A percentile compares a stretch with the other conserved stretches of the same genome.
phyloP scores from a whole-genome alignment of 2,329 filamentous ascomycete species.

The Cytospora chrysosperma region DNA sequence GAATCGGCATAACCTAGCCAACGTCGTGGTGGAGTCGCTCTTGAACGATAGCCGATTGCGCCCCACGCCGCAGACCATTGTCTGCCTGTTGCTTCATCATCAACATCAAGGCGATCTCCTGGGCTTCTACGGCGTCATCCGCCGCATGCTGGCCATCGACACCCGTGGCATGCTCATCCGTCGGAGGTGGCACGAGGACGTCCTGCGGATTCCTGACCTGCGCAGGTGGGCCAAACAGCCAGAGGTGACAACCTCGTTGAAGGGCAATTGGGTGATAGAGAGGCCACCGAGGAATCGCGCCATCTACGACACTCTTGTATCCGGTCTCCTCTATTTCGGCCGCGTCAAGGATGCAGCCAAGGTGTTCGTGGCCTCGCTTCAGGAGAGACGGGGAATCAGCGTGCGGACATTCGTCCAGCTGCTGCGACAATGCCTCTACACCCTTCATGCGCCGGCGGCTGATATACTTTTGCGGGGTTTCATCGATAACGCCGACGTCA shows the following conservation, averaged over 20 bases:
- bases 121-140: slow-evolving; percentile 45
- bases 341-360: slow-evolving; percentile 44
- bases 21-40: slow-evolving; percentile 53
- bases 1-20: slow-evolving; percentile 49
- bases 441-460: slow-evolving; percentile 38
- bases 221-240: slow-evolving; percentile 32
- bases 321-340: slow-evolving; percentile 48
- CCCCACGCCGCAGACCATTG: slow-evolving; percentile 49
- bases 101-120: slow-evolving; percentile 40
- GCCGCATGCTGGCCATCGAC: slow-evolving; percentile 47
- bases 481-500: slow-evolving; percentile 28
- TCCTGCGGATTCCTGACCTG: slow-evolving; percentile 31
- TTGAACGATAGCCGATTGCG: slow-evolving; percentile 43
- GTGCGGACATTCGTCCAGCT: slow-evolving; percentile 37
- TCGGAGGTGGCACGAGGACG: slow-evolving; percentile 35
- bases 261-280: slow-evolving; percentile 40
- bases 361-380: slow-evolving; percentile 42
- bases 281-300: slow-evolving; percentile 39
- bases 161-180: slow-evolving; percentile 40
- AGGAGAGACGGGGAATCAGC: slow-evolving; percentile 35
- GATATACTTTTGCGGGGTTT: slow-evolving; percentile 37
- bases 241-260: slow-evolving; percentile 27
- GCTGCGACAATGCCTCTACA: slow-evolving; percentile 42
- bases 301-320: slow-evolving; percentile 47
- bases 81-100: slow-evolving; percentile 52